Evolutionary conservation across 2,329 filamentous ascomycete species (phyloP).

Genomic region (Lithohypha guttulata): DNA sequence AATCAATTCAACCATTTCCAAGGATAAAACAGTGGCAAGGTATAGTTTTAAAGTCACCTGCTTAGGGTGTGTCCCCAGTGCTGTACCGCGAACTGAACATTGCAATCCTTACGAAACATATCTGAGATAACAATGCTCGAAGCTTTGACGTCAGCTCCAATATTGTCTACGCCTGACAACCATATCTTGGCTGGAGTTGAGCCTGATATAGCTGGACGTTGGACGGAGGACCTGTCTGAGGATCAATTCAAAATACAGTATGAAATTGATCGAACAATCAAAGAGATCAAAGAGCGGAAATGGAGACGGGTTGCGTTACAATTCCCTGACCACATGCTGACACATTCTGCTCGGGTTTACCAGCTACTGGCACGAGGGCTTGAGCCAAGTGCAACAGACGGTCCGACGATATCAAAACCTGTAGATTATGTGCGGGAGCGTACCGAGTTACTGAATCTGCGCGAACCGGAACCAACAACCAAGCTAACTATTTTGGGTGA

Average conservation of each 20-base stretch:
- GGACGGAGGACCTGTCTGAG: constrained; percentile 35
- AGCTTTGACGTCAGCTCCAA: constrained; percentile 45
- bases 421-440: neutral
- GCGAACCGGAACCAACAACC: constrained; percentile 23
- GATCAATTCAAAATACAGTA: constrained; percentile 67
- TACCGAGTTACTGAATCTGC: constrained; percentile 2
- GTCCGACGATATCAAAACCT: constrained; percentile 3
- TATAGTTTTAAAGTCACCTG: too few relatives aligned
- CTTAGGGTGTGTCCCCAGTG: too few relatives aligned
- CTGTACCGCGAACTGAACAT: too few relatives aligned
- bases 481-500: constrained; percentile 78
- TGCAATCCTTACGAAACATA: too few relatives aligned
- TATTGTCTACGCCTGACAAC: constrained; percentile 53
- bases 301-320: constrained; percentile 81
- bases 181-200: constrained; percentile 47
- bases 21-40: too few relatives aligned
- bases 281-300: constrained; percentile 59
- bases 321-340: constrained; percentile 87
- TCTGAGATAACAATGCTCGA: too few relatives aligned
- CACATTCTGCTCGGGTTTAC: constrained; percentile 72
- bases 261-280: constrained; percentile 70
- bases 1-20: too few relatives aligned
- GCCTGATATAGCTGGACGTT: constrained; percentile 25
- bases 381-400: constrained; percentile 18
- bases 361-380: constrained; percentile 50